A percentile compares a stretch with the other conserved stretches of the same genome.
Conservation (phyloP, 2,329 filamentous ascomycete species). For the Zymoseptoria brevis region DNA sequence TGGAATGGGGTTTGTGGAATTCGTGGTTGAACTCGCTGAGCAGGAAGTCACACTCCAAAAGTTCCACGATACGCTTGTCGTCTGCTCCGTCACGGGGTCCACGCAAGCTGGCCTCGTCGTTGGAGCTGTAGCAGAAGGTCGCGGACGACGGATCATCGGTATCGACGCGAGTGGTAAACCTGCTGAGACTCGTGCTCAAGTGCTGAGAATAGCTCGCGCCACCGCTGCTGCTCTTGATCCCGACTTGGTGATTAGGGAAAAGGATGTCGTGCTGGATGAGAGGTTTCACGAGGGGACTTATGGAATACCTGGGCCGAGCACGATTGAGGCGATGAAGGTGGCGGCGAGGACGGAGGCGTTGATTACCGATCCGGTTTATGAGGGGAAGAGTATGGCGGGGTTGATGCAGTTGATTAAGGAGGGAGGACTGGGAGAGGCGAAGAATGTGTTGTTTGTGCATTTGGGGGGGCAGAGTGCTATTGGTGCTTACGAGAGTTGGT, state of each 20-base stretch:
- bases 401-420: slow-evolving; percentile 61
- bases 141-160: slow-evolving; percentile 52
- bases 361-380: slow-evolving; percentile 68
- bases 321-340: slow-evolving; percentile 60
- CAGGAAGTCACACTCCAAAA: slow-evolving; percentile 56
- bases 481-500: slow-evolving; percentile 50
- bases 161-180: slow-evolving; percentile 58
- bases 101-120: slow-evolving; percentile 66
- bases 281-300: slow-evolving; percentile 61
- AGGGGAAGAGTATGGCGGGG: slow-evolving; percentile 66
- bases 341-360: slow-evolving; percentile 62
- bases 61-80: slow-evolving; percentile 58
- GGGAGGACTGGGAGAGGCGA: slow-evolving; percentile 53
- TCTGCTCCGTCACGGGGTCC: slow-evolving; percentile 61
- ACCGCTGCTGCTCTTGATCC: slow-evolving; percentile 59
- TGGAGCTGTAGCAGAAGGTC: slow-evolving; percentile 52
- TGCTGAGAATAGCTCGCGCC: slow-evolving; percentile 56
- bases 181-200: slow-evolving; percentile 55
- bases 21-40: slow-evolving; percentile 59
- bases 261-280: slow-evolving; percentile 56
- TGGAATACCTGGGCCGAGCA: slow-evolving; percentile 58
- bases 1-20: slow-evolving; percentile 61
- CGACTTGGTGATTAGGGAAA: slow-evolving; percentile 51
- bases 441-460: slow-evolving; percentile 63
- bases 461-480: slow-evolving; percentile 62